Evolutionary conservation across 192 early-diverging fungal genomes (phyloP).

Genomic region (Backusella tuberculispora): DNA sequence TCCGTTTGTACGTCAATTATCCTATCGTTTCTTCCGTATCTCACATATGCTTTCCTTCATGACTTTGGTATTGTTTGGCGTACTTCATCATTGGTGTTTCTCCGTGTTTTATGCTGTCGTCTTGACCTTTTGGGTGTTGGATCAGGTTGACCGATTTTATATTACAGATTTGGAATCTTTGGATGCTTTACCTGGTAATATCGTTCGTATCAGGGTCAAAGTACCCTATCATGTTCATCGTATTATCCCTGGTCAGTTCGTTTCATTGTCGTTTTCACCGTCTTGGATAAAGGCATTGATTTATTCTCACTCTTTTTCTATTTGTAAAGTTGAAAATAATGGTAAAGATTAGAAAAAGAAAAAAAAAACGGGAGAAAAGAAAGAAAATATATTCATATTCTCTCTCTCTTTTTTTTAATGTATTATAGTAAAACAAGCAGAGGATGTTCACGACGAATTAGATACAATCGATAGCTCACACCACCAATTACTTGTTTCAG

Average conservation of each 20-base stretch:
- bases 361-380: no score
- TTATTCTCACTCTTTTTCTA: conserved; percentile 32
- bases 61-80: background rate
- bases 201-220: conserved; percentile 1
- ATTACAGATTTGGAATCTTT: background rate
- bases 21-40: conserved; percentile 25
- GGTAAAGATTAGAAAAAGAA: background rate
- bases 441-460: background rate
- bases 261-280: background rate
- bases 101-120: conserved; percentile 22
- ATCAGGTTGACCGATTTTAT: conserved; percentile 7
- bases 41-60: conserved; percentile 21
- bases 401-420: no score
- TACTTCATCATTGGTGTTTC: conserved; percentile 25
- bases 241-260: conserved; percentile 26
- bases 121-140: conserved; percentile 20
- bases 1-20: conserved; percentile 21
- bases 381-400: background rate
- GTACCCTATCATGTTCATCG: background rate
- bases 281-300: background rate
- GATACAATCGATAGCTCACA: background rate
- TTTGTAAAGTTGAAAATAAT: conserved; percentile 22
- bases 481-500: background rate
- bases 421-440: background rate
- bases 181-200: conserved; percentile 9